Evolutionary conservation across 2,329 filamentous ascomycete species (phyloP), one percentile per base, ranked within the genome.

Genomic region (Penicillium sp.): DNA sequence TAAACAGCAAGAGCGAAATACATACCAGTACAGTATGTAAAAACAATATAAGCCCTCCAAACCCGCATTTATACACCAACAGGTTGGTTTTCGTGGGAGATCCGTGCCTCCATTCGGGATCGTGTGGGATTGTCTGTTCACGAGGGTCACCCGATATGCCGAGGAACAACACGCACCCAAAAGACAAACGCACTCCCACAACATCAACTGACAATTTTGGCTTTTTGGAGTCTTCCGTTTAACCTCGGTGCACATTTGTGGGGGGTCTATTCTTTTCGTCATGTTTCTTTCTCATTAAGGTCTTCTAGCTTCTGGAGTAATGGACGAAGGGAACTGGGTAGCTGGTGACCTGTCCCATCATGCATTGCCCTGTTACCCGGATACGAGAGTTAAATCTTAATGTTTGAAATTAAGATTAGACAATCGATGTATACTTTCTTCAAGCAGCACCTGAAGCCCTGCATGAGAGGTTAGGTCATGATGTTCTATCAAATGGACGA

Each of bases 131-230:
- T 31, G 48, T 35, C 45, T 58, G 43, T 53, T 59, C 58, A 55
- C 58, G 49, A 56, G 56, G 56, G 42, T 57, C 37, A 57, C 53
- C 54, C 55, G 52, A 56, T 43, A 56, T 59, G 56, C 61, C 58
- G 58, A 57, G 58, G 58, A 56, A 62, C 55, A 56, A 35, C 38
- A 50, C 43, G 16, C 16, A 39, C 43, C 39, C 43, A 24, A 47
- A 48, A 26, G 40, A 52, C n/a, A 31, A 8, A 34, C 20, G 13
- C 38, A 42, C 29, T 42, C 18, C 38, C 22, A 14, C 38, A 34
- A 24, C 18, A 26, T 46, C 43, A 40, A 53, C 20, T 29, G 37
- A 31, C 44, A 31, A 20, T 16, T 29, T 24, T 34, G 16, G 13
- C 16, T 29, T 26, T 35, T 34, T 11, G 35, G 35, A 31, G 26